Conservation (phyloP, 257 asterid genomes). For the Nicotiana sylvestris region DNA sequence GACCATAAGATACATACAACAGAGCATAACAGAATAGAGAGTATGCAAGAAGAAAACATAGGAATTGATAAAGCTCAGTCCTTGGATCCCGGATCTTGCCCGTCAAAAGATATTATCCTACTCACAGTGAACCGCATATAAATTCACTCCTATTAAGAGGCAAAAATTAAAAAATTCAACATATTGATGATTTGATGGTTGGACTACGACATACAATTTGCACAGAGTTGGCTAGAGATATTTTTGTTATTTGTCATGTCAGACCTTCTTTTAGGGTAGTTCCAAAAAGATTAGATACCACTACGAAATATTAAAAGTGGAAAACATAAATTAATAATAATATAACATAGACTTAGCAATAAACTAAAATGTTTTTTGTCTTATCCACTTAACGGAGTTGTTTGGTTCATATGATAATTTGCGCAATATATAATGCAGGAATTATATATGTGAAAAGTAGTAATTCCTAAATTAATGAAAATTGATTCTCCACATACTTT, state of each 20-base stretch:
- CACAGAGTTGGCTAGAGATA: not conserved
- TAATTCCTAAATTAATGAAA: no score
- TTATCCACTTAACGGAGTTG: not conserved
- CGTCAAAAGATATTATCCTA: not conserved
- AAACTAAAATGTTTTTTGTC: not conserved
- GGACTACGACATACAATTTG: not conserved
- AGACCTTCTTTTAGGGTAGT: not conserved
- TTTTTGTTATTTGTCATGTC: not conserved
- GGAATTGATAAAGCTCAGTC: slow-evolving; percentile 1
- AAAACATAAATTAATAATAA: not conserved
- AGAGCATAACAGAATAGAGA: no score
- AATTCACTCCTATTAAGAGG: not conserved
- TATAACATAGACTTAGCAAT: no score
- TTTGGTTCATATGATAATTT: not conserved
- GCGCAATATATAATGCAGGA: not conserved
- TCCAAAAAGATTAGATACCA: not conserved
- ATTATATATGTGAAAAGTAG: no score
- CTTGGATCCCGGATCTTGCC: not conserved
- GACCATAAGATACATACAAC: not conserved
- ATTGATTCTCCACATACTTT: no score
- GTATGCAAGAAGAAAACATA: not conserved
- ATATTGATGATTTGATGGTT: not conserved
- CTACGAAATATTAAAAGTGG: not conserved
- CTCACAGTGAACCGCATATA: not conserved
- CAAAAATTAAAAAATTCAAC: not conserved